These are phyloP conservation scores for Sambucus nigra DNA, from an alignment of 129 eudicot species.

Conservation along the genomic window DNA sequence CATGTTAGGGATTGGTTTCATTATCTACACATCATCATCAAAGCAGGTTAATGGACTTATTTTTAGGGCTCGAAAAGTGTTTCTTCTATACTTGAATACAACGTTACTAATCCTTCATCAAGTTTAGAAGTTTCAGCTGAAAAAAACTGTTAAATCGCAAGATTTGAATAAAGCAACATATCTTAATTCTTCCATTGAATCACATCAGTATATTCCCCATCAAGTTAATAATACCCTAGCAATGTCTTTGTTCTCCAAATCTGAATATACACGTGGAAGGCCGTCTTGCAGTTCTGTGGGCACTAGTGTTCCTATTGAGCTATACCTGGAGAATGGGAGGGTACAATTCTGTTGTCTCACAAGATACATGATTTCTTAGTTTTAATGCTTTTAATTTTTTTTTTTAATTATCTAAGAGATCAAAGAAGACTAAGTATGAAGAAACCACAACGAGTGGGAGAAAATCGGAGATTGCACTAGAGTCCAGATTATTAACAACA, in stretches of 20 bases:
- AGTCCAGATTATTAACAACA: not conserved
- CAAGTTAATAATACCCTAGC: not conserved
- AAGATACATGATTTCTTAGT: not conserved
- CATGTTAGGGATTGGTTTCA: too few species aligned
- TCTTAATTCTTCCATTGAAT: slow-evolving; percentile 7
- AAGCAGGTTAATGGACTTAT: too few species aligned
- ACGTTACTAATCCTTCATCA: slow-evolving; percentile 4
- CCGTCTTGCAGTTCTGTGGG: not conserved
- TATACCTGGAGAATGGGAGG: slow-evolving; percentile 7
- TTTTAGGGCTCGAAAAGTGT: slow-evolving; percentile 1
- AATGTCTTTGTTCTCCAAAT: slow-evolving; percentile 2
- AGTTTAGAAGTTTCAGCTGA: not conserved
- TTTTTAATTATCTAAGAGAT: slow-evolving; percentile 3
- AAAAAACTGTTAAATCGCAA: slow-evolving; percentile 4
- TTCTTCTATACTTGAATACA: not conserved
- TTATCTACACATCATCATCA: too few species aligned
- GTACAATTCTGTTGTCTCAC: not conserved
- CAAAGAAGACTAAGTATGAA: slow-evolving; percentile 4
- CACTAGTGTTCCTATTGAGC: slow-evolving; percentile 2
- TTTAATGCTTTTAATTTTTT: not conserved
- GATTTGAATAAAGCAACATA: slow-evolving; percentile 4
- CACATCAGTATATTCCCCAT: slow-evolving; percentile 13
- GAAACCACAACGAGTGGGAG: not conserved
- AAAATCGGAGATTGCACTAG: slow-evolving; percentile 4
- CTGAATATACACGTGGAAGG: slow-evolving; percentile 7